Evolutionary conservation across 2,329 filamentous ascomycete species (phyloP).

Genomic region (Colletotrichum sansevieriae): DNA sequence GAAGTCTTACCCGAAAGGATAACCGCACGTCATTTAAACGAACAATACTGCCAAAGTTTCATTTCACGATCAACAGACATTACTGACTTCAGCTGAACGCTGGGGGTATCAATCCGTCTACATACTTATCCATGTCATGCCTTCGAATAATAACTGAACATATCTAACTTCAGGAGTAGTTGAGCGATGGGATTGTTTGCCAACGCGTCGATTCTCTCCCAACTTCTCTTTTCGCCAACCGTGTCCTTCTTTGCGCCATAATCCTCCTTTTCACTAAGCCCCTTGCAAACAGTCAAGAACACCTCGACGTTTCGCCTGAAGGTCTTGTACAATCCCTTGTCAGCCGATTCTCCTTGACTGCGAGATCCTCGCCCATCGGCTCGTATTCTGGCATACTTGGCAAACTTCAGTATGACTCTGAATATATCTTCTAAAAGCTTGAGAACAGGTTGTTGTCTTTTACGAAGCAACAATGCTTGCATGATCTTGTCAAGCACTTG

Average conservation of each 20-base stretch:
- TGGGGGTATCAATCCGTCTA: constrained; percentile 18
- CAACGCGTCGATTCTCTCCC: constrained; percentile 48
- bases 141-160: constrained; percentile 74
- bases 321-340: constrained; percentile 66
- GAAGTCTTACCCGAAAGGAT: too few relatives aligned
- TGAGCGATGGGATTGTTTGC: constrained; percentile 75
- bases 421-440: constrained; percentile 84
- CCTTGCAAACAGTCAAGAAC: constrained; percentile 80
- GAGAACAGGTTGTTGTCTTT: constrained; percentile 79
- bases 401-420: constrained; percentile 77
- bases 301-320: constrained; percentile 80
- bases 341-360: constrained; percentile 46
- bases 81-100: not conserved
- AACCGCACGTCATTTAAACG: too few relatives aligned
- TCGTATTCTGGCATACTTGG: constrained; percentile 62
- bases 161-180: constrained; percentile 77
- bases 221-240: constrained; percentile 47
- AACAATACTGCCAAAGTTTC: not conserved
- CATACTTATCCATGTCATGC: constrained; percentile 12
- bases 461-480: constrained; percentile 78
- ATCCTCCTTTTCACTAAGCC: constrained; percentile 73
- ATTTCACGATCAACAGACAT: not conserved
- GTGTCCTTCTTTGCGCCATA: constrained; percentile 53
- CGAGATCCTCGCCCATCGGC: constrained; percentile 52
- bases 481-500: constrained; percentile 81